Percentiles rank a stretch among this genome's conserved stretches.
These are phyloP conservation scores for Allantophomopsis cytisporea DNA, from an alignment of 2,329 filamentous ascomycete species.

Conservation along the genomic window DNA sequence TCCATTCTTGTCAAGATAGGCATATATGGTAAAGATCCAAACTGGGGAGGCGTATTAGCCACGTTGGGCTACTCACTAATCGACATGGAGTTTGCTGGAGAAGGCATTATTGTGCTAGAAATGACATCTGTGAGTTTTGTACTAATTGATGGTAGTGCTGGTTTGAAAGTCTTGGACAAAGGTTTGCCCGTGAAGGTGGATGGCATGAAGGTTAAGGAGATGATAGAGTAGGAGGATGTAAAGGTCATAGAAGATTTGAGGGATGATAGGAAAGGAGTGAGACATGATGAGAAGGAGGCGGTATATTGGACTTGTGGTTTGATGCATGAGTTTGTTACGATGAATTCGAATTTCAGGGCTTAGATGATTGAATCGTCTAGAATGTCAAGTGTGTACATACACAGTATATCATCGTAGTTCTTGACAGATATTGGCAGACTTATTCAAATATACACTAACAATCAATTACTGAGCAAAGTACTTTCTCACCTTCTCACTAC, in stretches of 20 bases:
- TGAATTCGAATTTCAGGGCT: too few species aligned
- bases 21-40: slow-evolving; percentile 91
- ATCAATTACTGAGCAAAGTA: too few species aligned
- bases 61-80: slow-evolving; percentile 73
- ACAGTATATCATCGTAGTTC: too few species aligned
- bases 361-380: too few species aligned
- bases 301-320: slow-evolving; percentile 81
- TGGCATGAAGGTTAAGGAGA: slow-evolving; percentile 63
- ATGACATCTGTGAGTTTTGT: slow-evolving; percentile 69
- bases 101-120: slow-evolving; percentile 50
- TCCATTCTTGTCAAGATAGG: slow-evolving; percentile 95
- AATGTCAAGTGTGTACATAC: too few species aligned
- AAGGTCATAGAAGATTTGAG: slow-evolving; percentile 66
- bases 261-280: slow-evolving; percentile 33
- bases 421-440: too few species aligned
- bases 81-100: slow-evolving; percentile 40
- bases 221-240: slow-evolving; percentile 63
- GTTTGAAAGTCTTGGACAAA: slow-evolving; percentile 63
- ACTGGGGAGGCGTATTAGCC: slow-evolving; percentile 95
- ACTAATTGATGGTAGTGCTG: slow-evolving; percentile 60
- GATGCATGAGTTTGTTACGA: slow-evolving; percentile 55
- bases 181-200: slow-evolving; percentile 73
- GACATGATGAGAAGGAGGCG: slow-evolving; percentile 40
- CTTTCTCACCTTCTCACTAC: too few species aligned
- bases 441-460: too few species aligned